Conservation (phyloP, 768 basidiomycete species). For the Boletus bicolor region DNA sequence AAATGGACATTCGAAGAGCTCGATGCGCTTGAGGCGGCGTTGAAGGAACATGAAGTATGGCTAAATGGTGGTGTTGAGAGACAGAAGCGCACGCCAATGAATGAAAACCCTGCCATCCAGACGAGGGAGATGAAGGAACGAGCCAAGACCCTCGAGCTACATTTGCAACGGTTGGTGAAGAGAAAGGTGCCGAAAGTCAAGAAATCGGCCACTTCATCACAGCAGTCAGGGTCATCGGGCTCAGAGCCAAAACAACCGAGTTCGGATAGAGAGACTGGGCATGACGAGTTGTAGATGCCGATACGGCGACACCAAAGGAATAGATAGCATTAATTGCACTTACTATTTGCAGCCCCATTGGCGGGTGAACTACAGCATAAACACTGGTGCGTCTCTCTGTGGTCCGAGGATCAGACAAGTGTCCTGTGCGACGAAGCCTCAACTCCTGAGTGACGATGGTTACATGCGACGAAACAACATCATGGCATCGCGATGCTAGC, state of each 20-base stretch:
- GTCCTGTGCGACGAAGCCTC: neutral
- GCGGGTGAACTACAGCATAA: neutral
- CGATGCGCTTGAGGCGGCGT: constrained; percentile 66
- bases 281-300: constrained; percentile 30
- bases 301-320: constrained; percentile 1
- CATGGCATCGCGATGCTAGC: neutral
- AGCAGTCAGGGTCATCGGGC: constrained; percentile 12
- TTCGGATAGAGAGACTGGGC: constrained; percentile 20
- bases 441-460: neutral
- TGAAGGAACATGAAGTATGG: constrained; percentile 84
- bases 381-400: neutral
- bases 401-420: neutral
- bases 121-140: constrained; percentile 83
- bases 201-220: constrained; percentile 37
- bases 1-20: constrained; percentile 90
- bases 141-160: constrained; percentile 75
- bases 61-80: constrained; percentile 75
- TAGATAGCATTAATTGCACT: constrained; percentile 12
- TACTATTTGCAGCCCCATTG: neutral
- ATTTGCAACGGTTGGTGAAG: constrained; percentile 63
- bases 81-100: constrained; percentile 69
- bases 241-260: constrained; percentile 17
- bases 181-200: constrained; percentile 65
- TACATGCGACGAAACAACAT: neutral
- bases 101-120: constrained; percentile 84